These are phyloP conservation scores for Hemerocallis citrina DNA, from an alignment of 106 monocot species.

Conservation along the genomic window DNA sequence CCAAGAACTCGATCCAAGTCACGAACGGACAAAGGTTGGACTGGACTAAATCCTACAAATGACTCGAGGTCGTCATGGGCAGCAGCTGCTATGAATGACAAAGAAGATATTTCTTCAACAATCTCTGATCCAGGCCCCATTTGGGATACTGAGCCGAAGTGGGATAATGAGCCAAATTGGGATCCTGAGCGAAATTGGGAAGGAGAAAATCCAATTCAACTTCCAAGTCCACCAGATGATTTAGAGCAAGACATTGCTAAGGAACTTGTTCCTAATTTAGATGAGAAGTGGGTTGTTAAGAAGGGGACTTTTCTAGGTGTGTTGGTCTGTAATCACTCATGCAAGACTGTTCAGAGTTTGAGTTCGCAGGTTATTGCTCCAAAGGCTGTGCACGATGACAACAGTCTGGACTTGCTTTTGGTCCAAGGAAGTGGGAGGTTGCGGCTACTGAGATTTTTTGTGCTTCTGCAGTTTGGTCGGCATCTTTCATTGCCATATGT, in stretches of 20 bases:
- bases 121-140: constrained; percentile 69
- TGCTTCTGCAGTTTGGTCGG: constrained; percentile 56
- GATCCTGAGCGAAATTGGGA: constrained; percentile 45
- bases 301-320: constrained; percentile 82
- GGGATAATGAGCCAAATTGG: constrained; percentile 59
- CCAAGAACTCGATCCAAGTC: constrained; percentile 85
- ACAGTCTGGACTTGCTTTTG: constrained; percentile 66
- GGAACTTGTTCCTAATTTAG: constrained; percentile 30
- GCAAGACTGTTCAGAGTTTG: constrained; percentile 86
- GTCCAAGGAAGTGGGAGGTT: constrained; percentile 79
- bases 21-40: constrained; percentile 62
- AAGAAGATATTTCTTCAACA: constrained; percentile 80
- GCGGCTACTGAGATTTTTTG: constrained; percentile 64
- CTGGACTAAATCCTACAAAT: constrained; percentile 42
- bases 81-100: constrained; percentile 39
- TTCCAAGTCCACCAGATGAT: constrained; percentile 26
- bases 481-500: constrained; percentile 88
- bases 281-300: constrained; percentile 71
- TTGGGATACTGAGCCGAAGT: constrained; percentile 65
- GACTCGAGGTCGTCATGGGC: constrained; percentile 66
- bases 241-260: constrained; percentile 21
- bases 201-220: constrained; percentile 30
- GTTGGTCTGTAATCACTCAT: constrained; percentile 85
- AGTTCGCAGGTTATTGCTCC: constrained; percentile 86
- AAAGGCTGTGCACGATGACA: constrained; percentile 75